Evolutionary conservation across 75 land plant genomes (phyloP), one percentile per base, ranked within the genome.

Genomic region (Cryptomeria japonica): DNA sequence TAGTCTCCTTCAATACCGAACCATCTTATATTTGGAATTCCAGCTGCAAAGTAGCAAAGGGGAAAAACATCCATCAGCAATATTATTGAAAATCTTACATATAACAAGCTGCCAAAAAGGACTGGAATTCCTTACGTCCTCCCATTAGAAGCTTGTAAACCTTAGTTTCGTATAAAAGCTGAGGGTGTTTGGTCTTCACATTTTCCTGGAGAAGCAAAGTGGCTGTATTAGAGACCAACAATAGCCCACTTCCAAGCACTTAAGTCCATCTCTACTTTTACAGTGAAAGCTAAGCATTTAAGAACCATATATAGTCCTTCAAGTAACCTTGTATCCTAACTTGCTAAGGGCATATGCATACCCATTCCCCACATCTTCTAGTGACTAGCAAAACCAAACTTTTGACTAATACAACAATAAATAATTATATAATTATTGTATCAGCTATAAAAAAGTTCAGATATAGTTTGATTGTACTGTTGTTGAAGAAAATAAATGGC

Each of bases 1-100:
- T 93, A 95, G 84, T 95, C 96, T 61, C 96, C 96, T 86, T 95
- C 94, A 25, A 93, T 89, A 31, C 96, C 96, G 90, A 87, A 94
- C 96, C 96, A 95, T 89, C 90, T 94, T 76, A 93, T 89, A 87
- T 92, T 93, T 87, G 96, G 91, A 75, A 95, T 93, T 75, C 96
- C 96, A 91, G 94, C 96, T 95, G 92, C 87, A 87, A 44, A 55
- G 58, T 13, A 77, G 70, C 39, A 72, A 78, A 47, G 8, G 46
- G 18, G 82, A 88, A 73, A 12, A 42, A 82, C 28, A 13, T 49
- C n/a, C 86, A 85, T 51, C 22, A 38, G 53, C 22, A 49, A 42
- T 46, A 44, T 22, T 34, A 16, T 15, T 72, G 4, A 72, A 34
- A 34, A 64, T 25, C 34, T 34, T 34, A 75, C 32, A 84, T 32